phyloP scores from a whole-genome alignment of 2,329 filamentous ascomycete genomes.

The Botryotinia convoluta region DNA sequence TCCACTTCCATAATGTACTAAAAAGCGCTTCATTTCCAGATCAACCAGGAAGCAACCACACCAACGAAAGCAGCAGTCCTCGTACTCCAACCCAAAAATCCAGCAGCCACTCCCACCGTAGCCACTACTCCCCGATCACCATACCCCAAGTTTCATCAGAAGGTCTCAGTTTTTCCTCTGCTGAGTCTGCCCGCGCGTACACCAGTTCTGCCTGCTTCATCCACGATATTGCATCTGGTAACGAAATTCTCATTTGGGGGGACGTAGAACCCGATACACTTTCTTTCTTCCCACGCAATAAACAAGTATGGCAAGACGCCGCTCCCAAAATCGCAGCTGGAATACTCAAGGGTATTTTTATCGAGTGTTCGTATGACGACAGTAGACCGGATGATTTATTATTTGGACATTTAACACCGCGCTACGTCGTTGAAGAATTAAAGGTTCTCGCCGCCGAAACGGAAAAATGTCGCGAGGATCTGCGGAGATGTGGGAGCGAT shows the following conservation, averaged over 20 bases:
- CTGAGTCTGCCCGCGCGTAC: constrained; percentile 56
- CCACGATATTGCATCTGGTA: constrained; percentile 64
- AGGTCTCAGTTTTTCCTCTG: background rate
- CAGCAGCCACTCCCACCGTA: background rate
- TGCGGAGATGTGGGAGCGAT: constrained; percentile 2
- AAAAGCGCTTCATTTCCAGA: background rate
- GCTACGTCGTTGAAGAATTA: constrained; percentile 79
- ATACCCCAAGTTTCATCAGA: background rate
- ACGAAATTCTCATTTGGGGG: constrained; percentile 88
- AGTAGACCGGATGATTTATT: constrained; percentile 72
- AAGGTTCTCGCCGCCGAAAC: constrained; percentile 57
- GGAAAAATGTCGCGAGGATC: background rate
- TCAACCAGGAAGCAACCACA: background rate
- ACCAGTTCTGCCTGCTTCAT: constrained; percentile 95
- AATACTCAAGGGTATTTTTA: constrained; percentile 76
- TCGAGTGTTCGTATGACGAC: constrained; percentile 93
- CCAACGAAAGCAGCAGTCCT: background rate
- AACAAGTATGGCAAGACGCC: constrained; percentile 82
- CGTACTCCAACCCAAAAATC: background rate
- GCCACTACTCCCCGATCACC: background rate
- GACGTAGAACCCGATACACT: constrained; percentile 92
- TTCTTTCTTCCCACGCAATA: constrained; percentile 76
- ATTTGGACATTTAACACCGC: constrained; percentile 85
- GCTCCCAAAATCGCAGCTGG: constrained; percentile 78
- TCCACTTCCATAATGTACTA: background rate